Evolutionary conservation across 352 stramenopile genomes (phyloP).

Genomic region (Globisporangium nodosum): DNA sequence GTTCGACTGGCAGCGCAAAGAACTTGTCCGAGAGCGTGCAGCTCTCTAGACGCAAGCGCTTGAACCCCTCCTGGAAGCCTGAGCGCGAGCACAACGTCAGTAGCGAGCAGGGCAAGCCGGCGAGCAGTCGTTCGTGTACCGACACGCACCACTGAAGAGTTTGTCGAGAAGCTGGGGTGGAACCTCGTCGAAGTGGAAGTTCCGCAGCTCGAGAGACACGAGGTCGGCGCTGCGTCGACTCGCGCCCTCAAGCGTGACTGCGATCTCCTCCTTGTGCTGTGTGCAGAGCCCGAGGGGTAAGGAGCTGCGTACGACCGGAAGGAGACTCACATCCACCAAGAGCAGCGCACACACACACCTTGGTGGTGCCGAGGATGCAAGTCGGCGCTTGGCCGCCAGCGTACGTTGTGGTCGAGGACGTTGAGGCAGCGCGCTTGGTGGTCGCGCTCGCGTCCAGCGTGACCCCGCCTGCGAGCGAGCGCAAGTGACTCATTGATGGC

Average conservation of each 20-base stretch:
- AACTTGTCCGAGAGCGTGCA: conserved; percentile 38
- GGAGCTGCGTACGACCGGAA: neutral
- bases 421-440: too few relatives aligned
- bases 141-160: neutral
- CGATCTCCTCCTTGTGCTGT: neutral
- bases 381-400: too few relatives aligned
- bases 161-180: neutral
- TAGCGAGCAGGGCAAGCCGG: too few relatives aligned
- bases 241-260: neutral
- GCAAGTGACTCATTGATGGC: too few relatives aligned
- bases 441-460: too few relatives aligned
- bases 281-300: neutral
- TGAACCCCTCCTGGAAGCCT: conserved; percentile 17
- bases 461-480: too few relatives aligned
- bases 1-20: conserved; percentile 21
- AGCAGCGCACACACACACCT: neutral
- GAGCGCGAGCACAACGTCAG: too few relatives aligned
- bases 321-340: neutral
- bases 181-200: neutral
- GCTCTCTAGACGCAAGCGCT: conserved; percentile 29
- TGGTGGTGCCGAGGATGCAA: neutral
- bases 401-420: too few relatives aligned
- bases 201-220: neutral
- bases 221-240: neutral
- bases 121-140: too few relatives aligned